Percentiles rank a stretch among this genome's conserved stretches.
phyloP scores from a whole-genome alignment of 2,329 filamentous ascomycete species.

The Fusarium sp. region DNA sequence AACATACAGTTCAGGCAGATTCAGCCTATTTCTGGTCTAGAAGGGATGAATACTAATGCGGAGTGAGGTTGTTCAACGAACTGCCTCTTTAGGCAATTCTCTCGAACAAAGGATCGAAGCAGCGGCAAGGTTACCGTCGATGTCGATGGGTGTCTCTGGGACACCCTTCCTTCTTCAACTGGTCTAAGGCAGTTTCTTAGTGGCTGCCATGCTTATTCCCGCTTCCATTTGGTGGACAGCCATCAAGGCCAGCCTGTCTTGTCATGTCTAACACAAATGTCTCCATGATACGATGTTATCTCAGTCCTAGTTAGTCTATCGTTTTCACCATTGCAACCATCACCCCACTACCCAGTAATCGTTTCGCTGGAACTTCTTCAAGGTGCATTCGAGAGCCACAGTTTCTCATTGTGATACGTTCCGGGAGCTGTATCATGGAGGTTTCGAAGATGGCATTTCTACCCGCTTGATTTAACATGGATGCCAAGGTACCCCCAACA shows the following conservation, averaged over 20 bases:
- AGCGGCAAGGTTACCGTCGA: neutral
- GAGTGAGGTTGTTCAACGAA: conserved; percentile 5
- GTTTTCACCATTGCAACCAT: neutral
- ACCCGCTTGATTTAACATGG: neutral
- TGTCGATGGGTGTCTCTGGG: neutral
- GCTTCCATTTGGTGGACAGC: neutral
- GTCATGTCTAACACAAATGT: neutral
- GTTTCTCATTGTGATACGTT: neutral
- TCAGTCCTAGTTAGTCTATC: neutral
- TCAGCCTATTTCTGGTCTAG: neutral
- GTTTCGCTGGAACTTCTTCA: neutral
- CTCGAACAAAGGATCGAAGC: conserved; percentile 20
- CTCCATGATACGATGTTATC: conserved; percentile 28
- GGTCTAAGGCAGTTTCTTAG: neutral
- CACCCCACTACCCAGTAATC: neutral
- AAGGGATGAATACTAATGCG: neutral
- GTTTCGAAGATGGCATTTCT: neutral
- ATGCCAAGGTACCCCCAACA: conserved; percentile 2
- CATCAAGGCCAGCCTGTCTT: neutral
- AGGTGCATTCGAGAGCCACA: neutral
- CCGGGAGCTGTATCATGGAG: neutral
- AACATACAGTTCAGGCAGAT: neutral
- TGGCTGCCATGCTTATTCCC: conserved; percentile 2
- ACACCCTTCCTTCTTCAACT: neutral
- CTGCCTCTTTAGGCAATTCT: conserved; percentile 28